Evolutionary conservation across 148 eudicot species (phyloP), one percentile per base, ranked within the genome.

Genomic region (Euryodendron excelsum): DNA sequence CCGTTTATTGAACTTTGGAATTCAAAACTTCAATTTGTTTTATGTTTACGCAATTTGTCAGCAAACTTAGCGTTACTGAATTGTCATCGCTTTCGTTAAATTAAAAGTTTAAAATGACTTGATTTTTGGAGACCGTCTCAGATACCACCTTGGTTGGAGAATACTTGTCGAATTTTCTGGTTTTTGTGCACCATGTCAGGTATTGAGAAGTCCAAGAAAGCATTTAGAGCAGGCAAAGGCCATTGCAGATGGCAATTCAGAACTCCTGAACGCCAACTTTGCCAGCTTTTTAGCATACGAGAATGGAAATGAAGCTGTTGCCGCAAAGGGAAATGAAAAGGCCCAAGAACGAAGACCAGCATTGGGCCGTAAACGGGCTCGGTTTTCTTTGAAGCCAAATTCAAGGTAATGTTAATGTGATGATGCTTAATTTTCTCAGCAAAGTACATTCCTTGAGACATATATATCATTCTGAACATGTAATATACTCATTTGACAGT

Each of bases 321-420:
- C 63, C 30, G 59, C 73, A 65, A 68, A 27, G 20, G 75, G 74
- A 4, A 79, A 73, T 21, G 65, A 76, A 60, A 76, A 79, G 55
- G 80, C 48, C 45, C 81, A 62, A 72, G 87, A 68, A 39, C 83
- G 82, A 65, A 85, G 91, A 78, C 91, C 90, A 65, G 91, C 60
- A 79, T 69, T 86, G 75, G 89, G 87, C 31, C 89, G 84, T 62
- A 90, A 72, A 80, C 80, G 59, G 69, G 82, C 90, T 80, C 85
- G 77, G 74, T 90, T 90, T 82, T 78, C 82, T 55, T 63, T 81
- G 47, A 85, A 78, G 76, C 87, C 84, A 3, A 79, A 76, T 75
- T 77, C 82, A 77, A 88, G 88, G 93, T 88, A 77, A 67, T 28
- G 7, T 41, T 50, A 4, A 12, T 62, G 15, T 64, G 3, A 10